Percentiles rank a stretch among this genome's conserved stretches.
Conservation (phyloP, 2,329 filamentous ascomycete species). For the Colletotrichum gloeosporioides region DNA sequence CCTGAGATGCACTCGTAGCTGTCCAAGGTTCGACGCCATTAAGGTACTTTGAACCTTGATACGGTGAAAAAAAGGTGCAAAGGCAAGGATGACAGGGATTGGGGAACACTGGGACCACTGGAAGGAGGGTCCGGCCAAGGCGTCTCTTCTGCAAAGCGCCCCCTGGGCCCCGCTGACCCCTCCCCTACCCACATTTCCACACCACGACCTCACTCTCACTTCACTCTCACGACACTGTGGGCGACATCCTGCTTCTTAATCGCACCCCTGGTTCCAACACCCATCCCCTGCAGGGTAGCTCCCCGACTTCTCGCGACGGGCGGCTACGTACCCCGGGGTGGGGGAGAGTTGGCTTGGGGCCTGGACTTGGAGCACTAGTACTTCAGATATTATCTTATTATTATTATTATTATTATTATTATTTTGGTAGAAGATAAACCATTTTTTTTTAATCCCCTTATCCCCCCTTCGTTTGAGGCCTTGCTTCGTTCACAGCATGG, state of each 20-base stretch:
- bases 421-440: not conserved
- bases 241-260: not conserved
- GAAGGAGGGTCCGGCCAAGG: conserved; percentile 17
- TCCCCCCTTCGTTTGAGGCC: not conserved
- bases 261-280: conserved; percentile 4
- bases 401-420: not conserved
- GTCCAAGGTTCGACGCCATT: conserved; percentile 1
- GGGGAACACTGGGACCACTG: not conserved
- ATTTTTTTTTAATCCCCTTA: not conserved
- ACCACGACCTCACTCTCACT: not conserved
- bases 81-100: not conserved
- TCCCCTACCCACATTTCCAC: not conserved
- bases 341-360: not conserved
- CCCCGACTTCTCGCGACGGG: conserved; percentile 10
- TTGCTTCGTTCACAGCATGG: not conserved
- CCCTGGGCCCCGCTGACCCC: not conserved
- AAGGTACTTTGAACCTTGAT: not conserved
- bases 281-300: conserved; percentile 8
- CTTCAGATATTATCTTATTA: not conserved
- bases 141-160: not conserved
- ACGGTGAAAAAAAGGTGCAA: not conserved
- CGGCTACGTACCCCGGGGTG: conserved; percentile 19
- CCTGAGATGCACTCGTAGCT: not conserved
- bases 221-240: conserved; percentile 3
- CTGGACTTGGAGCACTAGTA: not conserved